Conservation (phyloP, 306 rosid species). For the Mimosa bimucronata region DNA sequence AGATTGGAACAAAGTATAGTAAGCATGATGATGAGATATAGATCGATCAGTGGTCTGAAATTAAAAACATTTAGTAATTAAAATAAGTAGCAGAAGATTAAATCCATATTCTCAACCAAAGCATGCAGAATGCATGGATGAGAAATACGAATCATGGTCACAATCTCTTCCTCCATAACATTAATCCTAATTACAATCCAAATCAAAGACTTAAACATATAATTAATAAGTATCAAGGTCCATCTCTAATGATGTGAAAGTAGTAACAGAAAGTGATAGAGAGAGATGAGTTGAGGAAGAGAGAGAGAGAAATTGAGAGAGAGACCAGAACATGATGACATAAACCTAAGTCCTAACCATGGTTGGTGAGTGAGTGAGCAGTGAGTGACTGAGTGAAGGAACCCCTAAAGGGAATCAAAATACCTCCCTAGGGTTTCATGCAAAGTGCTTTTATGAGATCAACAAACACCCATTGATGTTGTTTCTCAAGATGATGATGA, state of each 20-base stretch:
- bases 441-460: conserved; percentile 73
- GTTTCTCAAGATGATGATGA: conserved; percentile 69
- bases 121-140: conserved; percentile 39
- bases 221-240: conserved; percentile 61
- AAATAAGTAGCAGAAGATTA: conserved; percentile 47
- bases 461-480: conserved; percentile 69
- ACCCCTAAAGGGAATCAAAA: conserved; percentile 96
- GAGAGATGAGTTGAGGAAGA: conserved; percentile 18
- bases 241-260: conserved; percentile 55
- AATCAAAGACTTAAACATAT: conserved; percentile 61
- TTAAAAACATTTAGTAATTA: conserved; percentile 44
- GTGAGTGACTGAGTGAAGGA: conserved; percentile 68
- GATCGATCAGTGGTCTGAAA: conserved; percentile 37
- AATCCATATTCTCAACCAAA: conserved; percentile 51
- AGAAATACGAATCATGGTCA: conserved; percentile 50
- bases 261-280: conserved; percentile 37
- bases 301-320: conserved; percentile 27
- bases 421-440: conserved; percentile 85
- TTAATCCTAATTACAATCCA: conserved; percentile 71
- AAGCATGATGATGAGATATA: conserved; percentile 7
- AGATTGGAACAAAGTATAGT: conserved; percentile 34
- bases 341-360: conserved; percentile 98
- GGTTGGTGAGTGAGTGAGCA: conserved; percentile 78
- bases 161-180: conserved; percentile 45
- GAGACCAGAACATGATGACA: conserved; percentile 44